Evolutionary conservation across 208 protist species (phyloP).

Genomic region (Trypanosoma platydactyli): DNA sequence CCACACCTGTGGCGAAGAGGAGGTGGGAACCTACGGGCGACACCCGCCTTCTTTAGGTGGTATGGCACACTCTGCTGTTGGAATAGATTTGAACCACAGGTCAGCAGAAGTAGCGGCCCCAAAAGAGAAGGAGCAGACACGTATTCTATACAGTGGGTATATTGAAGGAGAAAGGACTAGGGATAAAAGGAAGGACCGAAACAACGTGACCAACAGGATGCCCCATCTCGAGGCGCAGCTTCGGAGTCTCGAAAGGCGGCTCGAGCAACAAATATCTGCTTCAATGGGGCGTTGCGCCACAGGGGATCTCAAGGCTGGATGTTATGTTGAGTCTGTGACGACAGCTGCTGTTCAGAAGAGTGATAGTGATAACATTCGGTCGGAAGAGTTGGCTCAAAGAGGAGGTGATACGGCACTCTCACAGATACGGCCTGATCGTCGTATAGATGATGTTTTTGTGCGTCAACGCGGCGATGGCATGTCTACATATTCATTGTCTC

Average conservation of each 20-base stretch:
- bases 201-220: not conserved
- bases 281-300: slow-evolving; percentile 27
- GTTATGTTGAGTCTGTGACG: not conserved
- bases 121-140: too few species aligned
- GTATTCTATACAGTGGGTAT: not conserved
- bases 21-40: not conserved
- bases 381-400: not conserved
- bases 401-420: not conserved
- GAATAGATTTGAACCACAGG: too few species aligned
- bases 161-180: not conserved
- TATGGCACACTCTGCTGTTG: not conserved
- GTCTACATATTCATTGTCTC: slow-evolving; percentile 47
- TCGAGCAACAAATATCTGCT: slow-evolving; percentile 37
- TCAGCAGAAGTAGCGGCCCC: too few species aligned
- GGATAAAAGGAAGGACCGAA: not conserved
- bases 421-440: slow-evolving; percentile 35
- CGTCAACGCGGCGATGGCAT: slow-evolving; percentile 37
- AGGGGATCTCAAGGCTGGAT: not conserved
- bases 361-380: not conserved
- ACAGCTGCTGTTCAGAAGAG: not conserved
- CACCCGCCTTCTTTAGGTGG: not conserved
- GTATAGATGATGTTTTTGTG: slow-evolving; percentile 60
- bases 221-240: slow-evolving; percentile 48
- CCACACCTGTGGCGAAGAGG: not conserved
- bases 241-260: slow-evolving; percentile 41